These are phyloP conservation scores for Chloromonas sp. DNA, from an alignment of 163 green algal genomes.

Conservation along the genomic window DNA sequence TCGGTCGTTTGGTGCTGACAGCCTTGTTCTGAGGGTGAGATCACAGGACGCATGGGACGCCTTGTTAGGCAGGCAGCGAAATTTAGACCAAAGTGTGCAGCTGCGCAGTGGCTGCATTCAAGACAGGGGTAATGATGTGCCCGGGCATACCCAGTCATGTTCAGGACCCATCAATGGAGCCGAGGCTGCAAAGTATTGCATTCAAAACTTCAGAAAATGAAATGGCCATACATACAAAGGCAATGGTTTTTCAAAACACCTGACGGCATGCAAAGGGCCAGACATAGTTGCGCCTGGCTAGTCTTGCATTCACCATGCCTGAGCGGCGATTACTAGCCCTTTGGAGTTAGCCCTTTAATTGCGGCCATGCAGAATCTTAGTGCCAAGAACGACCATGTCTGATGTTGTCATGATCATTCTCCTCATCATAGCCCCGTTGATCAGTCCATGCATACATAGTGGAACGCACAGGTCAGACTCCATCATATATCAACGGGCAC, in stretches of 20 bases:
- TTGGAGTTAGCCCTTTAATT: not conserved
- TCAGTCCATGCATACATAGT: not conserved
- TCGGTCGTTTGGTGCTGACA: constrained; percentile 10
- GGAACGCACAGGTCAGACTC: not conserved
- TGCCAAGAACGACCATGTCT: not conserved
- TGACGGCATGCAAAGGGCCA: too few species aligned
- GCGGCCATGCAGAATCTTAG: not conserved
- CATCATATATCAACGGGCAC: not conserved
- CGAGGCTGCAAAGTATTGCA: too few species aligned
- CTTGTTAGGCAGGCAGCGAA: not conserved
- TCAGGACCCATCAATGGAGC: too few species aligned
- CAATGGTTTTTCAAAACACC: too few species aligned
- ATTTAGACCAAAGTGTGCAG: not conserved
- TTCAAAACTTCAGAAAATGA: too few species aligned
- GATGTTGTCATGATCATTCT: not conserved
- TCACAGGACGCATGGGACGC: too few species aligned
- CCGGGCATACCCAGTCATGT: too few species aligned
- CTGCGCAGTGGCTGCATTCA: not conserved
- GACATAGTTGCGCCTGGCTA: too few species aligned
- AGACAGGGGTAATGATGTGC: not conserved
- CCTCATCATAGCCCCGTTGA: not conserved
- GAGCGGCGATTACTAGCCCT: too few species aligned
- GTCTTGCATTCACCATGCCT: too few species aligned
- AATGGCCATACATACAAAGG: too few species aligned
- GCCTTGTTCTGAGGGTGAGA: not conserved